Evolutionary conservation across 2,329 filamentous ascomycete species (phyloP), one percentile per base, ranked within the genome.

Genomic region (Penicillium sclerotigenum): DNA sequence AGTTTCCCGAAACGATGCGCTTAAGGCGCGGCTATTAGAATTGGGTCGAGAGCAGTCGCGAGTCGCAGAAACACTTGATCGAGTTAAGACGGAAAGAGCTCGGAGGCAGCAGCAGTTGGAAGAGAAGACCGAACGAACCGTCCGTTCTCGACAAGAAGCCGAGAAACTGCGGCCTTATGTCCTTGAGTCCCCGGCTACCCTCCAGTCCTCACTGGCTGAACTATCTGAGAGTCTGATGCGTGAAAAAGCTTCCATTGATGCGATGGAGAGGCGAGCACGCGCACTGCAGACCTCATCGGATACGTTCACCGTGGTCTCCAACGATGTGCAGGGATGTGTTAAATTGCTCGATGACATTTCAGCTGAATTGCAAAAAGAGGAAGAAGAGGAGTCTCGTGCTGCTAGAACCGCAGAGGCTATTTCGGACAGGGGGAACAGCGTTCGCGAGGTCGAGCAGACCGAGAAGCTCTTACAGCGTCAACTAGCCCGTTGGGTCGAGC

Each of bases 161-260:
- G 84, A 88, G 54, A 97, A 97, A 75, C 78, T 99, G 57, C 85
- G 90, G 53, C 94, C 94, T 13, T 99, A 99, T 72, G 91, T 94
- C 40, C 83, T 93, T 55, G 91, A 97, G 71, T 95, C 89, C 66
- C 91, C 93, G 0, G 87, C 87, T 2, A 87, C 87, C 16, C 81
- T 99, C 28, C 92, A 97, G 73, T 83, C 88, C 31, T 88, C 87
- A 42, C 79, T 99, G 54, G 84, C 88, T 3, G 91, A 97, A 61
- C 79, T 99, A 53, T 90, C 87, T 59, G 88, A 90, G 67, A 90
- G 86, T 46, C 80, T 97, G 50, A 83, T 82, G 61, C 81, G 81
- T 47, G 92, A 97, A 72, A 93, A 93, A 70, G 79, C 85, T 10
- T 89, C 93, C 58, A 95, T 97, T 59, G 93, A 97, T 68, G 80